Conservation (phyloP, 2,329 filamentous ascomycete species). For the Fusarium luffae region DNA sequence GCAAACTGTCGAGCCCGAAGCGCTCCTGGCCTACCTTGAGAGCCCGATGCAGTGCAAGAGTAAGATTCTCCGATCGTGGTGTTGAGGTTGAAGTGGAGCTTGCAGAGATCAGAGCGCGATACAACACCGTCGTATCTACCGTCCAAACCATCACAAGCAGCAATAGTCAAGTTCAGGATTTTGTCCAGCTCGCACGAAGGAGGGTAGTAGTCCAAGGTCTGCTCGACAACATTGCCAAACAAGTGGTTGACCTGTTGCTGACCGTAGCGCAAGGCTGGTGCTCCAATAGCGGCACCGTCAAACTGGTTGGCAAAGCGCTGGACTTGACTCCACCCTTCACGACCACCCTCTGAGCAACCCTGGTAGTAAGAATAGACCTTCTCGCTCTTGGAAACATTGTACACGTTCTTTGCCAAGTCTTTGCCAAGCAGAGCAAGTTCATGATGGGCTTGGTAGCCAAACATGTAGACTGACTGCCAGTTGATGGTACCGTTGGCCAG, state of each 20-base stretch:
- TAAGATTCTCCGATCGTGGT: slow-evolving; percentile 49
- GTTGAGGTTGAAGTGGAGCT: slow-evolving; percentile 1
- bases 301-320: slow-evolving; percentile 30
- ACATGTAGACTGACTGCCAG: slow-evolving; percentile 61
- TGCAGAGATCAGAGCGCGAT: not conserved
- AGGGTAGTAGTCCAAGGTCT: slow-evolving; percentile 52
- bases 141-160: not conserved
- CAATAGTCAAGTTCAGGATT: slow-evolving; percentile 60
- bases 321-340: slow-evolving; percentile 54
- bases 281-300: slow-evolving; percentile 27
- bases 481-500: slow-evolving; percentile 62
- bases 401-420: slow-evolving; percentile 55
- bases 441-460: slow-evolving; percentile 61
- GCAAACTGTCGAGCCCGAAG: slow-evolving; percentile 28
- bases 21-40: not conserved
- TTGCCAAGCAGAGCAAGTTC: slow-evolving; percentile 62
- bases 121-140: not conserved
- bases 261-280: slow-evolving; percentile 47
- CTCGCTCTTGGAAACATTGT: slow-evolving; percentile 39
- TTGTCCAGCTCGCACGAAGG: slow-evolving; percentile 58
- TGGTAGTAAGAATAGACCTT: slow-evolving; percentile 63
- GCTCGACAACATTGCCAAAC: slow-evolving; percentile 50
- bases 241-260: slow-evolving; percentile 58
- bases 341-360: slow-evolving; percentile 60
- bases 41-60: slow-evolving; percentile 45